These are phyloP conservation scores for Ziziphus jujuba DNA, from an alignment of 306 rosid species.

Conservation along the genomic window DNA sequence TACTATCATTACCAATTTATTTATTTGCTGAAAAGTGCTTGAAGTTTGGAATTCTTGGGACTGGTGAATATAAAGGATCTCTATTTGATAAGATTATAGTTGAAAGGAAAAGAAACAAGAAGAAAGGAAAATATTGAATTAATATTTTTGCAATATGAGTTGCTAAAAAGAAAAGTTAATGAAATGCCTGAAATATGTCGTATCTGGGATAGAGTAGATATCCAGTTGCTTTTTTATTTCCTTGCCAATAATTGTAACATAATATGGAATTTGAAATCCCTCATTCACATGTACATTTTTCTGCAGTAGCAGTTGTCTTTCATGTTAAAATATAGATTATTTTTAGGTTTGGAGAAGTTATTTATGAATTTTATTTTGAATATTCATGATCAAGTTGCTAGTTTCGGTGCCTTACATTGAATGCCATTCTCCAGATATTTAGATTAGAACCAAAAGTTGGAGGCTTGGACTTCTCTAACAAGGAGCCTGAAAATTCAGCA, in stretches of 20 bases:
- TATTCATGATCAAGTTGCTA: background rate
- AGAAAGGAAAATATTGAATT: too few relatives aligned
- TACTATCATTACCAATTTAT: background rate
- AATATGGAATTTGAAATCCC: too few relatives aligned
- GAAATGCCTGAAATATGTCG: too few relatives aligned
- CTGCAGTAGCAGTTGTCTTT: background rate
- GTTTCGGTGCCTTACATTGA: constrained; percentile 8
- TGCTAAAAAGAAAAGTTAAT: too few relatives aligned
- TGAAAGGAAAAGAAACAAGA: too few relatives aligned
- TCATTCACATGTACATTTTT: background rate
- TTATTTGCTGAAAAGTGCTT: too few relatives aligned
- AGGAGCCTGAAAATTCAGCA: constrained; percentile 34
- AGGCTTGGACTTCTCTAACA: constrained; percentile 35
- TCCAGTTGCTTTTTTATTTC: background rate
- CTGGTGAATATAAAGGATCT: too few relatives aligned
- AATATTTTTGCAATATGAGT: too few relatives aligned
- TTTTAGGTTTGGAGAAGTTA: constrained; percentile 8
- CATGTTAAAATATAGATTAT: background rate
- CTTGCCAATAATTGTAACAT: background rate
- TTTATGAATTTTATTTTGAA: background rate
- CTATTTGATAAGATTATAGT: too few relatives aligned
- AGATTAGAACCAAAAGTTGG: constrained; percentile 78
- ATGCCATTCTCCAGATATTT: constrained; percentile 51
- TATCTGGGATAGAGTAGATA: too few relatives aligned
- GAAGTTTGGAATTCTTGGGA: too few relatives aligned